phyloP scores from a whole-genome alignment of 768 basidiomycete species.

The Lanmaoa pseudosensibilis region DNA sequence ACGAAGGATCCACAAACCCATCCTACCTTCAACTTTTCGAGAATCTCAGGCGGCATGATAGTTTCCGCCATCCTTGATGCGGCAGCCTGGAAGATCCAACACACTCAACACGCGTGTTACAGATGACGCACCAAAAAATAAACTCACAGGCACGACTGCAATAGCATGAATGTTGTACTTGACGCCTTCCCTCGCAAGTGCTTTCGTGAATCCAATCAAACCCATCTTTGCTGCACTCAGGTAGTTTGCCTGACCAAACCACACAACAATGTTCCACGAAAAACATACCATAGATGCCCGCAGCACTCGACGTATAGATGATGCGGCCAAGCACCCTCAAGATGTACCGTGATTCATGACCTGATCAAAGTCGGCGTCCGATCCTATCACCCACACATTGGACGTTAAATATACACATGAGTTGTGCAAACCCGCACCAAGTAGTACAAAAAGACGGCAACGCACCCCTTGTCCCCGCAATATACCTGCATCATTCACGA shows the following conservation, averaged over 20 bases:
- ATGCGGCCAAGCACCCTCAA: constrained; percentile 93
- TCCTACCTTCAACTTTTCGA: constrained; percentile 75
- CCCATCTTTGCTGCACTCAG: constrained; percentile 99
- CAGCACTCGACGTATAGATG: constrained; percentile 92
- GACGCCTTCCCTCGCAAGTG: constrained; percentile 86
- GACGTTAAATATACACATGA: neutral
- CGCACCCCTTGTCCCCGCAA: constrained; percentile 76
- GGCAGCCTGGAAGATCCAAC: constrained; percentile 54
- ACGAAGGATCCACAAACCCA: neutral
- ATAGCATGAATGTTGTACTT: constrained; percentile 88
- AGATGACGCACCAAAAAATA: neutral
- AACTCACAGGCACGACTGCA: constrained; percentile 84
- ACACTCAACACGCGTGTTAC: neutral
- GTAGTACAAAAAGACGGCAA: constrained; percentile 2
- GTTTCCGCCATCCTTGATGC: constrained; percentile 96
- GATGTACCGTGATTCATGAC: constrained; percentile 84
- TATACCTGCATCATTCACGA: constrained; percentile 97
- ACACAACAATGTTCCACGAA: no score
- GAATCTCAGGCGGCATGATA: constrained; percentile 90
- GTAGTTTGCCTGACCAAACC: constrained; percentile 96
- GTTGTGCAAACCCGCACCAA: no score
- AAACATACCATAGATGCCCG: constrained; percentile 81
- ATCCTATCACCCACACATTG: constrained; percentile 45
- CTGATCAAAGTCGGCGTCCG: constrained; percentile 91
- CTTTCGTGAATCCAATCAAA: constrained; percentile 88